These are phyloP conservation scores for Cytospora chrysosperma DNA, from an alignment of 2,329 filamentous ascomycete genomes.

Conservation along the genomic window DNA sequence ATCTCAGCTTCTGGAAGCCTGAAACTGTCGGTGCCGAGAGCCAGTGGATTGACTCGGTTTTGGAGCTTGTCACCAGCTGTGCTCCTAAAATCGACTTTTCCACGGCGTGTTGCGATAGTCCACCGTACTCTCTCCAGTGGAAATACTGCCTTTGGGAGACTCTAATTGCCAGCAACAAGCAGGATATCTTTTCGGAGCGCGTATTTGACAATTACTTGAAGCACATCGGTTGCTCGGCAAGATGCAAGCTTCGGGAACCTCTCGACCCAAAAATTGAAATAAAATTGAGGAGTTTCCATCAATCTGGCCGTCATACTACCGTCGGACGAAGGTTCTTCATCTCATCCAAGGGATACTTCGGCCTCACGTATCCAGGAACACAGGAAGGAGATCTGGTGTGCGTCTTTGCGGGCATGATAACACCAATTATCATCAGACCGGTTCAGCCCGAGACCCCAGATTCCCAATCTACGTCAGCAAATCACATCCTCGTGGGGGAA, in stretches of 20 bases:
- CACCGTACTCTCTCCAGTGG: background rate
- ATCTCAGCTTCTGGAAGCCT: too few species aligned
- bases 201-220: background rate
- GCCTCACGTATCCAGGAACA: background rate
- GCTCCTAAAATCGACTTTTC: background rate
- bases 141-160: background rate
- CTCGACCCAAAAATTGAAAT: too few species aligned
- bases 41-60: background rate
- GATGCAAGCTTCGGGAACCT: too few species aligned
- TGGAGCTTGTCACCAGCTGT: background rate
- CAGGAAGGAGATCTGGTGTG: background rate
- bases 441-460: background rate
- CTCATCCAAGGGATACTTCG: background rate
- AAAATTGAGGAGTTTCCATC: too few species aligned
- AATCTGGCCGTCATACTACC: too few species aligned
- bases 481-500: background rate
- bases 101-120: background rate
- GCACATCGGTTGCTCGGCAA: too few species aligned
- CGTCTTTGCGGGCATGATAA: background rate
- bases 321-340: background rate
- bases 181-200: background rate
- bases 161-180: background rate
- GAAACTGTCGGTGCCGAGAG: too few species aligned
- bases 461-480: background rate
- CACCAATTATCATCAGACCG: background rate